Base-by-base conservation (phyloP, 208 protist species). In the Crithidia brevicula region DNA sequence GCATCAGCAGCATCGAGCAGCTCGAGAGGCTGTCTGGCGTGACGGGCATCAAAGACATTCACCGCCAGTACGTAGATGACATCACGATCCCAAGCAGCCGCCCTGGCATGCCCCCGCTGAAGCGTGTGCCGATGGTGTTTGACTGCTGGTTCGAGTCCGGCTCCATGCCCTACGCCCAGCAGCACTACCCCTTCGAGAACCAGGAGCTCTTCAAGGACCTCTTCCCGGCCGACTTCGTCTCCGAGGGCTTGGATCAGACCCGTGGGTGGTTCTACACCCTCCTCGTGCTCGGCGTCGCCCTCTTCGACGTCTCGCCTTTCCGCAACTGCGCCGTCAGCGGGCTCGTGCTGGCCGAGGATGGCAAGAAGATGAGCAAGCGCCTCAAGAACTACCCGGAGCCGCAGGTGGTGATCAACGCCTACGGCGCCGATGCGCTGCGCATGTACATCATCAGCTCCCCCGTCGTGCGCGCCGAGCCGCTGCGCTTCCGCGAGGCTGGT, bases 131-230 rank as follows among this genome's bases (percentile, higher is more conserved):
- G 20, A 97, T 99, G 72, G 99, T 99, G 15, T 99, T 99, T 79
- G 99, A 99, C 89, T 99, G 99, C 95, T 99, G 99, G 99, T 99
- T 99, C 82, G 99, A 99, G 89, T 92, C 83, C 31, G 94, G 93
- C 47, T 98, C 96, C 9, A 99, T 99, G 99, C 99, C 99, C 58
- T 99, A 99, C 83, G 99, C 98, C 18, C 98, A 99, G 90, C 67
- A 85, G 54, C 99, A 99, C 87, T 99, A 99, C 85, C 99, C 99
- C 36, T 99, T 99, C 69, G 98, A 99, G 79, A 99, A 99, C 83
- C 88, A 98, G 72, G 98, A 99, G 36, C 52, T 70, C 20, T 98
- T 99, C 73, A 49, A 89, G 34, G 59, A 69, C 16, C 58, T 70
- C 52, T 99, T 99, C 90, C 99, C 99, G 20, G 99, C 98, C 33